A percentile compares a stretch with the other conserved stretches of the same genome.
Evolutionary conservation across 2,329 filamentous ascomycete species (phyloP).

Genomic region (Ceratocystis ficicola): DNA sequence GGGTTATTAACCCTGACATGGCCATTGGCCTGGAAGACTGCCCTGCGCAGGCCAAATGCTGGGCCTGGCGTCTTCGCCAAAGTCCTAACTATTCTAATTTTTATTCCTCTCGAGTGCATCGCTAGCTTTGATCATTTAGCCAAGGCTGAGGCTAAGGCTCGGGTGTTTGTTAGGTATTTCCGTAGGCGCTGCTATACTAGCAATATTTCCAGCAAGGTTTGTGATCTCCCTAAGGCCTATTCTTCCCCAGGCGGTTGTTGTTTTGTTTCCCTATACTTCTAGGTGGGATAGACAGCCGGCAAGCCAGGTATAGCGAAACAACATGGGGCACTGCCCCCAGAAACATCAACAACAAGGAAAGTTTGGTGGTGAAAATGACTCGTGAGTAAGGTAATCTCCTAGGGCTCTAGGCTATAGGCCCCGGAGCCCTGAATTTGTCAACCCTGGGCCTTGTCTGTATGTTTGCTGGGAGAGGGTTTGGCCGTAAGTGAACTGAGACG

Average conservation of each 20-base stretch:
- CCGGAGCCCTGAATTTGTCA: no score
- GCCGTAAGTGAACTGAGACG: neutral
- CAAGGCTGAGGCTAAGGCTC: neutral
- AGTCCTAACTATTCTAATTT: neutral
- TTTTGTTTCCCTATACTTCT: slow-evolving; percentile 5
- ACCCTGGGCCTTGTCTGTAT: no score
- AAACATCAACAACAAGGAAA: neutral
- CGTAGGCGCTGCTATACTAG: neutral
- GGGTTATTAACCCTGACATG: no score
- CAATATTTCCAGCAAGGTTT: neutral
- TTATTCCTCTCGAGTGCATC: no score
- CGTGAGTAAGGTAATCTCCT: slow-evolving; percentile 1
- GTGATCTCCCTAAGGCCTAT: neutral
- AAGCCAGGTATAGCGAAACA: slow-evolving; percentile 1
- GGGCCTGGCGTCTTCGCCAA: neutral
- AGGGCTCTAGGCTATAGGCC: neutral
- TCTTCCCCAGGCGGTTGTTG: neutral
- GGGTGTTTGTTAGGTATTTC: slow-evolving; percentile 3
- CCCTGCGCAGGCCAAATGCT: neutral
- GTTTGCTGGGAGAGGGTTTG: neutral
- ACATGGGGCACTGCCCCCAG: neutral
- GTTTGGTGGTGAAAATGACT: neutral
- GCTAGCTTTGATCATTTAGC: neutral
- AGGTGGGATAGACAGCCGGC: neutral
- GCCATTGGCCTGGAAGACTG: neutral